A percentile compares a stretch with the other conserved stretches of the same genome.
Evolutionary conservation across 1,139 yeast species (phyloP).

Genomic region (Torulaspora pretoriensis): DNA sequence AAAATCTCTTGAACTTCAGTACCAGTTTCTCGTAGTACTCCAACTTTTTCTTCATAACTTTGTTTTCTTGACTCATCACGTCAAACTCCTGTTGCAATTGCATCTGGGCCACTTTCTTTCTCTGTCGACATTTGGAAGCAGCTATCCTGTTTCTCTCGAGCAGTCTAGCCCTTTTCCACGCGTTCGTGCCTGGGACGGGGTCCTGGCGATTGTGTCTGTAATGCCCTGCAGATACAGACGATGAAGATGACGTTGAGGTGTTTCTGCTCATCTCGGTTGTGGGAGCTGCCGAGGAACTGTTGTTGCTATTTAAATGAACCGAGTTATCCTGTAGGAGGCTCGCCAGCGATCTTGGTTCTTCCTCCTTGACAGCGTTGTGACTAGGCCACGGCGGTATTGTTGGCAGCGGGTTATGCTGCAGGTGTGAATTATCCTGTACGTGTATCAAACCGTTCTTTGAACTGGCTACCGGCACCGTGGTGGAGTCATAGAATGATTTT

Average conservation of each 20-base stretch:
- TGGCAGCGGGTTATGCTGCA: neutral
- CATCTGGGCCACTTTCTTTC: conserved; percentile 67
- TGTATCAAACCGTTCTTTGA: conserved; percentile 1
- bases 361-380: conserved; percentile 3
- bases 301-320: neutral
- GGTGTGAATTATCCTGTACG: neutral
- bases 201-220: conserved; percentile 37
- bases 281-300: neutral
- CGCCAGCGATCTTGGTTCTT: neutral
- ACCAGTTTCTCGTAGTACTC: conserved; percentile 35
- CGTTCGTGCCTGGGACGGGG: conserved; percentile 73
- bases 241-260: conserved; percentile 6
- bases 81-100: conserved; percentile 57
- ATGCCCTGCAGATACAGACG: conserved; percentile 4
- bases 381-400: conserved; percentile 3
- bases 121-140: conserved; percentile 71
- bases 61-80: conserved; percentile 45
- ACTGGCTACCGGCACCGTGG: neutral
- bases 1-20: conserved; percentile 32
- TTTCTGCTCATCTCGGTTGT: conserved; percentile 3
- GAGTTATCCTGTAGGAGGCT: neutral
- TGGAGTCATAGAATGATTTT: conserved; percentile 2
- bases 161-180: conserved; percentile 69
- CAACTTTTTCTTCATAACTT: conserved; percentile 41
- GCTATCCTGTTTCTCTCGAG: conserved; percentile 69